Base-by-base conservation (phyloP, 805 yeast genomes). In the Grigorovia humatica region DNA sequence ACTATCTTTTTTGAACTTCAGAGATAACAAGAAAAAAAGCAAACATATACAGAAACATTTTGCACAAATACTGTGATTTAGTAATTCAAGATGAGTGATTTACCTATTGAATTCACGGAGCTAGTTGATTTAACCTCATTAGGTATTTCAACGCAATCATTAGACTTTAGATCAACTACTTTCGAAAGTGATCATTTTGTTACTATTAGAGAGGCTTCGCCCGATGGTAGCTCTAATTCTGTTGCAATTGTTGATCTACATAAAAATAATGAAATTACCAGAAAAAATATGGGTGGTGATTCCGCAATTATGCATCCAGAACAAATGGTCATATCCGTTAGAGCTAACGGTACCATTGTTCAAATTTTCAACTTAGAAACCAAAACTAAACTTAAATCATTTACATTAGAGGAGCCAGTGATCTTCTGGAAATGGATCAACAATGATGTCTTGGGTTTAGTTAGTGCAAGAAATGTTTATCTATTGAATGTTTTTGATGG, bases 71-170 rank as follows among this genome's bases (percentile, higher is more conserved):
- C 8, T 38, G n/a, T 11, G 13, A 35, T n/a, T 9, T 35, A 17
- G 17, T 18, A 23, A 11, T n/a, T 9, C 8, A 49, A 12, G 5
- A 55, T 55, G 58, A 71, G 75, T 62, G 96, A 88, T 67, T 84
- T 95, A 61, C 99, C 99, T 59, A 91, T 91, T 73, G 96, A 91
- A 74, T 89, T 91, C 74, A 90, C 95, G 63, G 98, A 91, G 76
- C 83, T 89, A 74, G 81, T 89, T 63, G 95, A 86, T 75, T 82
- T 93, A 71, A 80, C 95, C 55, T 73, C 83, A 55, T 73, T 89
- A 70, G 96, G 96, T 55, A 86, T 93, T 66, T 85, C 82, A 67
- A 90, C 85, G 55, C 77, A 80, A 60, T 82, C 91, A 54, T 80
- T 93, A 61, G 96, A 89, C 63, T 91, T 91, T 74, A 83, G 88